A percentile compares a stretch with the other conserved stretches of the same genome.
phyloP scores from a whole-genome alignment of 306 rosid species.

The Cucurbita ficifolia region DNA sequence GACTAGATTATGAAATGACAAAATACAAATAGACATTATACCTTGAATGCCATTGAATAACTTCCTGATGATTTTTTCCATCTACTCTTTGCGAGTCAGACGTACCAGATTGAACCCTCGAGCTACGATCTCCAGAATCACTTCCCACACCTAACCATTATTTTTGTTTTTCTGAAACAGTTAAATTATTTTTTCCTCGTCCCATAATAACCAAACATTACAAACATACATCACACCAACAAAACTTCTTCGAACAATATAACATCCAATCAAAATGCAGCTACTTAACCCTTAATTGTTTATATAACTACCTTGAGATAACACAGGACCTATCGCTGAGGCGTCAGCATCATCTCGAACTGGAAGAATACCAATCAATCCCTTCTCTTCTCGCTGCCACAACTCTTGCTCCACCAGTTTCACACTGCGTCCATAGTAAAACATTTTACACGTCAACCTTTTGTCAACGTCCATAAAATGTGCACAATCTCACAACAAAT shows the following conservation, averaged over 20 bases:
- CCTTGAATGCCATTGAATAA: constrained; percentile 92
- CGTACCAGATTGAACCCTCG: constrained; percentile 50
- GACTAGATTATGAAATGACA: neutral
- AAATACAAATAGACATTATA: constrained; percentile 6
- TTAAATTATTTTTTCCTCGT: neutral
- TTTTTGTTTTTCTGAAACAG: neutral
- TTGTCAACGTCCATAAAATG: neutral
- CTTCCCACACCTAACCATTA: constrained; percentile 30
- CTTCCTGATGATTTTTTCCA: constrained; percentile 54
- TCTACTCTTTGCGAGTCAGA: constrained; percentile 60
- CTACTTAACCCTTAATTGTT: neutral
- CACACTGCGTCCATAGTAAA: constrained; percentile 37
- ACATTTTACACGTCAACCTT: neutral
- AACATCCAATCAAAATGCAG: neutral
- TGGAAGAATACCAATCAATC: constrained; percentile 84
- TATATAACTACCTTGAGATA: constrained; percentile 48
- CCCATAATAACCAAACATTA: neutral
- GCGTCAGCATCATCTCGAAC: constrained; percentile 79
- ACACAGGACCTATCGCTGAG: constrained; percentile 27
- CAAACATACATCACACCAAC: neutral
- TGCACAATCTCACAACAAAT: neutral
- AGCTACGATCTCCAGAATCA: constrained; percentile 50
- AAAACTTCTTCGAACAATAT: neutral
- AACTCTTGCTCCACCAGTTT: constrained; percentile 97
- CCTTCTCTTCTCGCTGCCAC: constrained; percentile 98